Evolutionary conservation across 108 stramenopile genomes (phyloP).

Genomic region (Stephanodiscus minutulus): DNA sequence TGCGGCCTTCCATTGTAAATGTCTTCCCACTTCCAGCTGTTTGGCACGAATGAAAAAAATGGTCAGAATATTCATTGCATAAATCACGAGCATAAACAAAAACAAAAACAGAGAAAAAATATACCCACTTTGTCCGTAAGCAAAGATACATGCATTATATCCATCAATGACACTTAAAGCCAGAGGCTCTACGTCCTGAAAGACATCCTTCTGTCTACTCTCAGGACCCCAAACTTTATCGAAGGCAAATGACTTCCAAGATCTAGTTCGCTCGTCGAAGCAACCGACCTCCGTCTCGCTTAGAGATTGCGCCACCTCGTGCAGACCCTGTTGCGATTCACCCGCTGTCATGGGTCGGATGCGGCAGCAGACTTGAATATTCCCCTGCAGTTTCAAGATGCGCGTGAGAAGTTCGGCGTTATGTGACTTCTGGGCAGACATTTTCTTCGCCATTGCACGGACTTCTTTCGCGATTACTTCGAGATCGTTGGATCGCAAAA

Average conservation of each 20-base stretch:
- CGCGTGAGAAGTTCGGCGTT: slow-evolving; percentile 89
- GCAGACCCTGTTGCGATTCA: slow-evolving; percentile 74
- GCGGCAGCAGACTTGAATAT: slow-evolving; percentile 91
- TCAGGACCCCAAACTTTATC: slow-evolving; percentile 97
- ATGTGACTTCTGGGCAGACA: slow-evolving; percentile 75
- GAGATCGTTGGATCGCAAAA: slow-evolving; percentile 60
- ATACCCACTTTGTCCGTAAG: slow-evolving; percentile 90
- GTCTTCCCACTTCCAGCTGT: slow-evolving; percentile 85
- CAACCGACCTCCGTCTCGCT: slow-evolving; percentile 89
- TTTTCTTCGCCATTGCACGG: slow-evolving; percentile 67
- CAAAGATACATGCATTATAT: slow-evolving; percentile 99
- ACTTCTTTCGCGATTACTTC: slow-evolving; percentile 68
- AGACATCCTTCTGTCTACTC: slow-evolving; percentile 84
- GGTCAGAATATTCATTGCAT: not conserved
- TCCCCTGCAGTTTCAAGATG: slow-evolving; percentile 87
- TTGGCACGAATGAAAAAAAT: not conserved
- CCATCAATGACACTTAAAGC: slow-evolving; percentile 95
- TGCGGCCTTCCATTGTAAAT: slow-evolving; percentile 88
- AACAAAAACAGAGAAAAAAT: not conserved
- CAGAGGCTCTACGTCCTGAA: slow-evolving; percentile 94
- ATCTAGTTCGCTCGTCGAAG: slow-evolving; percentile 76
- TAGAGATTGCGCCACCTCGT: slow-evolving; percentile 80
- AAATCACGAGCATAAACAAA: not conserved
- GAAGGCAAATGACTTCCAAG: slow-evolving; percentile 89
- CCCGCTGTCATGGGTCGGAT: slow-evolving; percentile 76